Evolutionary conservation across 441 rosid species (phyloP).

Genomic region (Sinapis alba): DNA sequence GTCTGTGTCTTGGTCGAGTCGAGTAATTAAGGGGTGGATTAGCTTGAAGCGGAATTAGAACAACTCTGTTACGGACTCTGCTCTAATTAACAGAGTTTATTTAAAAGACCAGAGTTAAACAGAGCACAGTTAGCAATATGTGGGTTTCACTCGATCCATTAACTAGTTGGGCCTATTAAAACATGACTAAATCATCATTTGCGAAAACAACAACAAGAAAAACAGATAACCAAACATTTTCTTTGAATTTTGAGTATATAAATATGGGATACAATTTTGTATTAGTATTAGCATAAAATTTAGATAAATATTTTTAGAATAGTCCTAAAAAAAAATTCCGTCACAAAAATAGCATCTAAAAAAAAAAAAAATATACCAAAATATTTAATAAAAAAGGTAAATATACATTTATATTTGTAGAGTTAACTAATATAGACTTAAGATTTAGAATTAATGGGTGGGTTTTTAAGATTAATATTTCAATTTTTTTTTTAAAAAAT

Average conservation of each 20-base stretch:
- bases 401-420: no score
- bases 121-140: neutral
- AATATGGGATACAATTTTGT: neutral
- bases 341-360: no score
- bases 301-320: no score
- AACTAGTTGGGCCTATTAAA: neutral
- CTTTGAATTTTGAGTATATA: neutral
- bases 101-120: no score
- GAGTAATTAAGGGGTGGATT: neutral
- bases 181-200: neutral
- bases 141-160: neutral
- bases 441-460: no score
- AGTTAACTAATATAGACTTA: no score
- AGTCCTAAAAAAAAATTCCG: no score
- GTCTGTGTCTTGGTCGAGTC: neutral
- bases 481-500: no score
- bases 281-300: no score
- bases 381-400: no score
- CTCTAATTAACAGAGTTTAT: neutral
- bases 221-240: neutral
- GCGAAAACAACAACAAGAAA: neutral
- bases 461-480: no score
- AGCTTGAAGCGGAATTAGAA: neutral
- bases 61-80: neutral
- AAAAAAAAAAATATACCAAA: no score